A percentile compares a stretch with the other conserved stretches of the same genome.
phyloP scores from a whole-genome alignment of 768 basidiomycete species.

The Daedaleopsis nitida region DNA sequence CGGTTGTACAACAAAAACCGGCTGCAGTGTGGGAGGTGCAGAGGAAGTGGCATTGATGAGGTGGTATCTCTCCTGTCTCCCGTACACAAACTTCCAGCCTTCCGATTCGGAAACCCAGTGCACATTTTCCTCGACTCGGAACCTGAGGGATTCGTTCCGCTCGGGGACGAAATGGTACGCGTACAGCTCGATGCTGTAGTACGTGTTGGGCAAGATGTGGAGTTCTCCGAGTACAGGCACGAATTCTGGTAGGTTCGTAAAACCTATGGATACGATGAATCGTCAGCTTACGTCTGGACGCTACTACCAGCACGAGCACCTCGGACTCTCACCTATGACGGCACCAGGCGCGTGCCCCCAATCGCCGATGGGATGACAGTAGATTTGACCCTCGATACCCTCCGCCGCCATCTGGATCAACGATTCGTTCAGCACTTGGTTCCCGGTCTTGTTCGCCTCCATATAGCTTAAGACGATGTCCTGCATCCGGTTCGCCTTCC shows the following conservation, averaged over 20 bases:
- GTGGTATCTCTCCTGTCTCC: conserved; percentile 51
- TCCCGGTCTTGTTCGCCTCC: conserved; percentile 48
- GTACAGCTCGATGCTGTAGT: conserved; percentile 56
- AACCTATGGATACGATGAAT: conserved; percentile 32
- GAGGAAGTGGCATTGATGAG: conserved; percentile 33
- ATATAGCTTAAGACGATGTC: conserved; percentile 49
- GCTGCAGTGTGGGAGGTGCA: neutral
- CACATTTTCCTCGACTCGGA: conserved; percentile 47
- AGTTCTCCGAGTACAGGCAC: conserved; percentile 52
- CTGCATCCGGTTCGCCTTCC: conserved; percentile 52
- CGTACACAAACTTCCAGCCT: conserved; percentile 51
- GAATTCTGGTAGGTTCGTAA: conserved; percentile 44
- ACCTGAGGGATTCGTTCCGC: conserved; percentile 48
- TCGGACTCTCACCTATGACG: conserved; percentile 44
- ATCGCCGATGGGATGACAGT: conserved; percentile 57
- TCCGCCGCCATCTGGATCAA: conserved; percentile 47
- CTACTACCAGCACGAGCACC: neutral
- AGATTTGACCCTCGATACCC: conserved; percentile 50
- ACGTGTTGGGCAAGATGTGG: conserved; percentile 48
- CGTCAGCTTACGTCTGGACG: neutral
- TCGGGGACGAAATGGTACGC: conserved; percentile 52
- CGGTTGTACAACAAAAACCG: conserved; percentile 11
- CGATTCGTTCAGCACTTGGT: conserved; percentile 44
- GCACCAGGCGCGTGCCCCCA: conserved; percentile 57
- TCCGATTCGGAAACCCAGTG: conserved; percentile 41